These are phyloP conservation scores for Epichloe festucae DNA, from an alignment of 2,329 filamentous ascomycete species.

Conservation along the genomic window DNA sequence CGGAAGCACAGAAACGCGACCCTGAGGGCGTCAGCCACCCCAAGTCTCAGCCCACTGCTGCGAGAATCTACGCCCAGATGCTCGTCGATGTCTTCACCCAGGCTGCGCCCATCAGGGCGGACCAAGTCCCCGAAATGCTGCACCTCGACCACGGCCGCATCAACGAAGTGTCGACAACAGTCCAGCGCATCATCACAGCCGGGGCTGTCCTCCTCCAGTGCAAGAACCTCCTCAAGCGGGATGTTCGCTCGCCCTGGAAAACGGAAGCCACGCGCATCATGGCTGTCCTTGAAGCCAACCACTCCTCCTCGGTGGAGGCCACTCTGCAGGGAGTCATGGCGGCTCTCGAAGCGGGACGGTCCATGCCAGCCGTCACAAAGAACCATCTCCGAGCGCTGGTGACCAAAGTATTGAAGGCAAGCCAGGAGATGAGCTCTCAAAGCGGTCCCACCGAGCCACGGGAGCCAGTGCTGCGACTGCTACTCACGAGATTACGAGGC, in stretches of 20 bases:
- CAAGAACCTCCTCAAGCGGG: constrained; percentile 73
- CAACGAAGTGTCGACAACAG: constrained; percentile 22
- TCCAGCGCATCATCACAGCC: constrained; percentile 52
- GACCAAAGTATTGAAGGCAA: constrained; percentile 40
- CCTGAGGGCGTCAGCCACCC: constrained; percentile 53
- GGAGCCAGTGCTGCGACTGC: constrained; percentile 49
- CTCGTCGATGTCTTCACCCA: constrained; percentile 64
- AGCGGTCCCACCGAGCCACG: constrained; percentile 26
- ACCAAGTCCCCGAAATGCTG: constrained; percentile 60
- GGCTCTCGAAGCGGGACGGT: constrained; percentile 46
- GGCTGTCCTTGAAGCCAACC: constrained; percentile 48
- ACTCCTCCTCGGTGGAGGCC: constrained; percentile 36
- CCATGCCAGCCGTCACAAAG: constrained; percentile 52
- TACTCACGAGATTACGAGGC: constrained; percentile 53
- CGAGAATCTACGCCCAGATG: constrained; percentile 64
- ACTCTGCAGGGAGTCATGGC: constrained; percentile 49
- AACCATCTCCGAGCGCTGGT: constrained; percentile 45
- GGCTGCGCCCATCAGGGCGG: constrained; percentile 38
- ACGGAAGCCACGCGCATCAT: constrained; percentile 60
- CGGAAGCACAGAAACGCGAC: constrained; percentile 55
- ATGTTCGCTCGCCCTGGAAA: constrained; percentile 67
- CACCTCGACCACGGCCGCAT: constrained; percentile 55
- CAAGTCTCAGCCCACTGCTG: constrained; percentile 47
- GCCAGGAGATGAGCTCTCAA: constrained; percentile 29
- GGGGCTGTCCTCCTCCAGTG: constrained; percentile 65